Percentiles rank a stretch among this genome's conserved stretches.
These are phyloP conservation scores for Coelastrella sp. DNA, from an alignment of 139 green algal genomes.

Conservation along the genomic window DNA sequence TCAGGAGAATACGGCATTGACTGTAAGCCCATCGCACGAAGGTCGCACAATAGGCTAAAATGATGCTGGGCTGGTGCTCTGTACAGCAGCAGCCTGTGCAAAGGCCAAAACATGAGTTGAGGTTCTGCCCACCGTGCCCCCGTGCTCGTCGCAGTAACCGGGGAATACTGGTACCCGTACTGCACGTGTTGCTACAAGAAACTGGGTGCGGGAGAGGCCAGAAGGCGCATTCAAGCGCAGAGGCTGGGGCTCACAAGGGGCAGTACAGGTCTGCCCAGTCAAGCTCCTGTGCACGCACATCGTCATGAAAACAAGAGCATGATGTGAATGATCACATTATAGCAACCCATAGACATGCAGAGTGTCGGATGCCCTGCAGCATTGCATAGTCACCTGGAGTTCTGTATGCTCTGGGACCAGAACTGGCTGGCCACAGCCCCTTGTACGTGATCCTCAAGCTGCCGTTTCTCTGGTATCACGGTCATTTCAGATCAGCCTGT, in stretches of 20 bases:
- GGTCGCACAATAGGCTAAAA: too few species aligned
- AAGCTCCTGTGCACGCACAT: constrained; percentile 37
- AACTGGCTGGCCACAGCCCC: constrained; percentile 73
- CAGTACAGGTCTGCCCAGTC: constrained; percentile 56
- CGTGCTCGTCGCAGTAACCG: constrained; percentile 61
- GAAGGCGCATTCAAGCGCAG: constrained; percentile 61
- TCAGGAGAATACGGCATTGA: too few species aligned
- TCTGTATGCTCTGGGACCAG: constrained; percentile 66
- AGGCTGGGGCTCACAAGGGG: constrained; percentile 72
- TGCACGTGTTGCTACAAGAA: constrained; percentile 75
- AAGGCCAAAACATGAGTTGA: not conserved
- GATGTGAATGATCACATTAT: too few species aligned
- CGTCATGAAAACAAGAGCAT: not conserved
- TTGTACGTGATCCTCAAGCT: constrained; percentile 57
- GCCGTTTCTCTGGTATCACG: constrained; percentile 71
- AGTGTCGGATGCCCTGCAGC: too few species aligned
- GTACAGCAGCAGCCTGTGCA: not conserved
- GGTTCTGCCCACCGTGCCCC: constrained; percentile 62
- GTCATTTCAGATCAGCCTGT: constrained; percentile 18
- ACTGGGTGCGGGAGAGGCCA: constrained; percentile 73
- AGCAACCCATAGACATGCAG: too few species aligned
- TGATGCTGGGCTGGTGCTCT: not conserved
- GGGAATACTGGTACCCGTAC: constrained; percentile 69
- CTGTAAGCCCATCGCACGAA: too few species aligned
- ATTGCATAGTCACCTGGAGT: not conserved